Percentiles rank a stretch among this genome's conserved stretches.
Evolutionary conservation across 768 basidiomycete genomes (phyloP).

Genomic region (Trametopsis cervina): DNA sequence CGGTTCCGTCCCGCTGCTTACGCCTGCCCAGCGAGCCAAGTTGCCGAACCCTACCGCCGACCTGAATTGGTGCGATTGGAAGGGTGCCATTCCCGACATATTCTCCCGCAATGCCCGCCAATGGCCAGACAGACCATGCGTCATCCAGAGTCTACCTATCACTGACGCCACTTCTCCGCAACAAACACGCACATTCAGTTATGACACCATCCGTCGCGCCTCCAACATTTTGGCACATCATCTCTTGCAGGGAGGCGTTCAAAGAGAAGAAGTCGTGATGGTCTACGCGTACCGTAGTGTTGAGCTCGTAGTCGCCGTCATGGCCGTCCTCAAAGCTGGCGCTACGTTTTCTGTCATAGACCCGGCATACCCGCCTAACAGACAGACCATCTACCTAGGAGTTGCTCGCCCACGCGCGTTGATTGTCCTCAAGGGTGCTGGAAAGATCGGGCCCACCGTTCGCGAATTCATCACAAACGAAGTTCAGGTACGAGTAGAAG

Average conservation of each 20-base stretch:
- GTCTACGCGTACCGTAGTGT: slow-evolving; percentile 95
- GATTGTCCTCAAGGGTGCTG: slow-evolving; percentile 86
- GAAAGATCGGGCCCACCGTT: slow-evolving; percentile 70
- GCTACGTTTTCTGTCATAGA: slow-evolving; percentile 98
- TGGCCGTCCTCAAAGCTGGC: slow-evolving; percentile 94
- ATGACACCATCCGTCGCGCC: slow-evolving; percentile 74
- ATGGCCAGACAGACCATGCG: slow-evolving; percentile 80
- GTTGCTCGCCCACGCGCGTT: slow-evolving; percentile 91
- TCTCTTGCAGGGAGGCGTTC: slow-evolving; percentile 75
- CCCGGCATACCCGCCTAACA: slow-evolving; percentile 90
- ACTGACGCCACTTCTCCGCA: slow-evolving; percentile 33
- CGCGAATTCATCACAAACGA: slow-evolving; percentile 75
- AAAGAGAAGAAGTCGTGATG: slow-evolving; percentile 95
- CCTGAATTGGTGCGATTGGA: slow-evolving; percentile 96
- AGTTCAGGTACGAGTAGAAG: slow-evolving; percentile 81
- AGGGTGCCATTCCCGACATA: slow-evolving; percentile 93
- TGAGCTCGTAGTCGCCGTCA: slow-evolving; percentile 93
- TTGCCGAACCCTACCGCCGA: slow-evolving; percentile 84
- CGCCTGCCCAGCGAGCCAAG: slow-evolving; percentile 54
- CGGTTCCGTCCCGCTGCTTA: slow-evolving; percentile 76
- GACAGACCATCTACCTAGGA: slow-evolving; percentile 88
- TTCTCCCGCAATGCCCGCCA: slow-evolving; percentile 82
- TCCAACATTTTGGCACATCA: slow-evolving; percentile 89
- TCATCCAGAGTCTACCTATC: slow-evolving; percentile 68
- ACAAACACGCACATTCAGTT: slow-evolving; percentile 60